Percentiles rank a stretch among this genome's conserved stretches.
These are phyloP conservation scores for Eucalyptus camaldulensis DNA, from an alignment of 345 rosid genomes.

Conservation along the genomic window DNA sequence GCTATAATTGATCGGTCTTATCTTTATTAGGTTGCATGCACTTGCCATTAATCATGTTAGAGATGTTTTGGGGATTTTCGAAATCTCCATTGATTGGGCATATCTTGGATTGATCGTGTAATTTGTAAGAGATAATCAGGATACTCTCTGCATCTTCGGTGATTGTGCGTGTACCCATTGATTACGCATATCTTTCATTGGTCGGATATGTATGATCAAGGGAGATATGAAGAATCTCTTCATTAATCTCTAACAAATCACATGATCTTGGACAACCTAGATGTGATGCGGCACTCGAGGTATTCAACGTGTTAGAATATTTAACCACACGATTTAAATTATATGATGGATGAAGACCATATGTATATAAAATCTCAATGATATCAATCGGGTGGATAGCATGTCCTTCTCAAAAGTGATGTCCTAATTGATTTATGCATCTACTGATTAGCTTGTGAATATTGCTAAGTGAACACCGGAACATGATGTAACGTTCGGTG, in stretches of 20 bases:
- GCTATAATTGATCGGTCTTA: background rate
- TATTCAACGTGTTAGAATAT: background rate
- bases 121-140: background rate
- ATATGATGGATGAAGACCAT: background rate
- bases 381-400: background rate
- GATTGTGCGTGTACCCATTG: background rate
- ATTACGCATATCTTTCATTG: background rate
- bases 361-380: background rate
- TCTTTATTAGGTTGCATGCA: background rate
- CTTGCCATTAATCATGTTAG: background rate
- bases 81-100: background rate
- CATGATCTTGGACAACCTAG: background rate
- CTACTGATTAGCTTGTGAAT: background rate
- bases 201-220: background rate
- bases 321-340: accelerated
- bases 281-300: background rate
- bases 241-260: background rate
- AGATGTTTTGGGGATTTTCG: background rate
- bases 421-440: background rate
- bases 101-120: background rate
- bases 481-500: background rate
- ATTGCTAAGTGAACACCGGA: background rate
- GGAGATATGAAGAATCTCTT: background rate
- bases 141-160: background rate
- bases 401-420: background rate